A percentile compares a stretch with the other conserved stretches of the same genome.
Conservation (phyloP, 768 basidiomycete species). For the Panaeolus cyanescens region DNA sequence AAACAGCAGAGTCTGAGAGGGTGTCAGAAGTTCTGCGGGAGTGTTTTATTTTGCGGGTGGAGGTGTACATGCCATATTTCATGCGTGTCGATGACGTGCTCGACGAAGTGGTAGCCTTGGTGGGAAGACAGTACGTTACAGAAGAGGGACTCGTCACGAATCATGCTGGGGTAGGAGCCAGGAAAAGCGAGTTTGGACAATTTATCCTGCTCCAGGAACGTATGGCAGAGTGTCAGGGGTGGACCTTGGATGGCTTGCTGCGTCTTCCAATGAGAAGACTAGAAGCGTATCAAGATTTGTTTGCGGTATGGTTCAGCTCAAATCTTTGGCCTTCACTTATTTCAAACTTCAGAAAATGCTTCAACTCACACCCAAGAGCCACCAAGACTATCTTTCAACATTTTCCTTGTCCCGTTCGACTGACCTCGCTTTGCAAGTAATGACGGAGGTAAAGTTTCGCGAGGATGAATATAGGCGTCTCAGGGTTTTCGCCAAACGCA, state of each 20-base stretch:
- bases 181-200: conserved; percentile 77
- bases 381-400: conserved; percentile 71
- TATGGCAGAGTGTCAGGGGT: conserved; percentile 53
- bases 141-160: conserved; percentile 48
- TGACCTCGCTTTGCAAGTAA: conserved; percentile 70
- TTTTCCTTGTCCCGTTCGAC: conserved; percentile 66
- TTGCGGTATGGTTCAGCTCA: conserved; percentile 56
- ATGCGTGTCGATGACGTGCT: conserved; percentile 64
- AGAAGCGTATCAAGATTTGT: conserved; percentile 68
- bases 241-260: conserved; percentile 68
- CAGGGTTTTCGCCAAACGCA: conserved; percentile 57
- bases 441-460: conserved; percentile 83
- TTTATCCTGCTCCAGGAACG: conserved; percentile 74
- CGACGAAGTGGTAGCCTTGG: background rate
- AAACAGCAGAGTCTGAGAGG: conserved; percentile 32
- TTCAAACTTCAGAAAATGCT: conserved; percentile 57
- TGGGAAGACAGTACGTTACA: background rate
- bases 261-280: conserved; percentile 77
- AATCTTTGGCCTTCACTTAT: conserved; percentile 5
- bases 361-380: conserved; percentile 66
- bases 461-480: conserved; percentile 86
- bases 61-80: conserved; percentile 88
- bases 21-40: conserved; percentile 60
- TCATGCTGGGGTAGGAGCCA: conserved; percentile 40
- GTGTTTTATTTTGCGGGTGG: conserved; percentile 62